These are phyloP conservation scores for Camellia sinensis DNA, from an alignment of 148 eudicot genomes.

Conservation along the genomic window DNA sequence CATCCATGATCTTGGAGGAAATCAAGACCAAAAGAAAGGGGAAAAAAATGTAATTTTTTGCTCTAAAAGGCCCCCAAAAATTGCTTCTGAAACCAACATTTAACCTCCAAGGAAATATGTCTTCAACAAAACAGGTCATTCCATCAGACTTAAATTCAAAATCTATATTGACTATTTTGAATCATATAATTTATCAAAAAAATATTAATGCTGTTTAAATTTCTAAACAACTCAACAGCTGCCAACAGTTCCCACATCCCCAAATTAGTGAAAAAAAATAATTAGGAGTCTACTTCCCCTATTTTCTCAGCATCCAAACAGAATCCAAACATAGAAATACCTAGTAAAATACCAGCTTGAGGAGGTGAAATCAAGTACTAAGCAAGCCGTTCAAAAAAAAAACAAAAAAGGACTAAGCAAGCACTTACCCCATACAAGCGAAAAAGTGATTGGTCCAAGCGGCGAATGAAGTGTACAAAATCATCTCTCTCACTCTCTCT, in stretches of 20 bases:
- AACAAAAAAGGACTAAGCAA: no score
- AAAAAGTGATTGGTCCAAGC: conserved; percentile 72
- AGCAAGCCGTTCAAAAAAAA: no score
- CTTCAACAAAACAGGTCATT: not conserved
- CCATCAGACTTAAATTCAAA: not conserved
- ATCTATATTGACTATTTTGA: not conserved
- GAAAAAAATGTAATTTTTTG: no score
- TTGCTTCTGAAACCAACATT: not conserved
- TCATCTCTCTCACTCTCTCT: conserved; percentile 32
- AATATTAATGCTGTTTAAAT: not conserved
- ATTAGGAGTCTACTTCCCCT: not conserved
- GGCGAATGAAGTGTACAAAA: conserved; percentile 58
- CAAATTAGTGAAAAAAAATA: not conserved
- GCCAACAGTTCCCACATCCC: not conserved
- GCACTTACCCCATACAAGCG: conserved; percentile 74
- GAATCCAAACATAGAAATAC: conserved; percentile 9
- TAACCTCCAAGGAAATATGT: not conserved
- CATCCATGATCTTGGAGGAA: not conserved
- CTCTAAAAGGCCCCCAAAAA: no score
- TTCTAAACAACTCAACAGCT: conserved; percentile 4
- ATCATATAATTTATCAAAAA: not conserved
- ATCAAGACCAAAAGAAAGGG: not conserved
- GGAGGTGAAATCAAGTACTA: conserved; percentile 6
- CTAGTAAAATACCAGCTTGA: not conserved
- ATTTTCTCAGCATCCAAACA: conserved; percentile 14